Evolutionary conservation across 2,329 filamentous ascomycete species (phyloP), one percentile per base, ranked within the genome.

Genomic region (Cladosporium austrohemisphaericum): DNA sequence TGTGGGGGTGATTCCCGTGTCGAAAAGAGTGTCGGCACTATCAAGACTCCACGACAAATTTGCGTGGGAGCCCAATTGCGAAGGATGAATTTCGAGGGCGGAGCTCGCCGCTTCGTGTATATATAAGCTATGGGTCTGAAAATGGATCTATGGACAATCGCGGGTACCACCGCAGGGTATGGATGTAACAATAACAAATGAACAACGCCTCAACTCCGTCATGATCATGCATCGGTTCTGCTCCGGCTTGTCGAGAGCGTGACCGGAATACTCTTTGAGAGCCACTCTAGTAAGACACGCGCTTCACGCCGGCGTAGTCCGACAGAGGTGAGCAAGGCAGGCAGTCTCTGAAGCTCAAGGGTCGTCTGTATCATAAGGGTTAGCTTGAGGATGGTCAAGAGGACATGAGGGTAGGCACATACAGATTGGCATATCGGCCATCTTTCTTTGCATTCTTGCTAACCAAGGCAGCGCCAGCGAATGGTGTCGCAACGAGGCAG

Each of bases 261-360:
- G 38, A 31, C 11, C 16, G 16, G 3, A 14, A 29, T 10, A 7
- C 19, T n/a, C 32, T 26, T 4, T 16, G 6, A 20, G 25, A 8
- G 6, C 20, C 14, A 13, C 32, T 37, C 28, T 25, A 46, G 16
- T 22, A 25, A 7, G 32, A 26, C 16, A 37, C 16, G 18, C 35
- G 40, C 48, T 44, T 41, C 16, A 55, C 37, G 9, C 64, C 64
- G 45, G 62, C 62, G 50, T 64, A 66, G 45, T 66, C 65, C 31
- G 65, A 61, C 11, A 66, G 53, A 19, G 59, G 58, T 41, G 64
- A 66, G 33, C 61, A 55, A 18, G 61, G 63, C 26, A 67, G 54
- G 50, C 65, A 66, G 37, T 68, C 63, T 18, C 65, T 57, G 53
- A 66, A 67, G 55, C 62, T 65, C 26, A 68, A 52, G 22, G 62